Conservation (phyloP, 2,329 filamentous ascomycete genomes). For the Daldinia sp. region DNA sequence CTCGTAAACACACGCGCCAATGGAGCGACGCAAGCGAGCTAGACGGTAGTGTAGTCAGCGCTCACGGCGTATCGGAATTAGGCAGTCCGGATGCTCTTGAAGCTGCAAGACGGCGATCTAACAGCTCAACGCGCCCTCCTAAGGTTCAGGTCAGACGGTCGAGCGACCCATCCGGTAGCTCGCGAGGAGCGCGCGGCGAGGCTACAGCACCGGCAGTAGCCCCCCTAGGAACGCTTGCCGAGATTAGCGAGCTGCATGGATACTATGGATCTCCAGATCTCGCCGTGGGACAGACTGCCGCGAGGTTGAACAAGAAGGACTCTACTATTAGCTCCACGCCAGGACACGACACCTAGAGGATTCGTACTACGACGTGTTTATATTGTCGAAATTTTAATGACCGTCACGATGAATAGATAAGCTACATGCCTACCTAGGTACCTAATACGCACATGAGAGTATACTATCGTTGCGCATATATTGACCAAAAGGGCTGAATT, state of each 20-base stretch:
- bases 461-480: background rate
- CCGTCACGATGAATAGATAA: background rate
- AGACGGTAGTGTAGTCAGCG: conserved; percentile 51
- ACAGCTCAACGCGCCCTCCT: conserved; percentile 37
- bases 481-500: background rate
- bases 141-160: conserved; percentile 38
- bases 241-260: conserved; percentile 60
- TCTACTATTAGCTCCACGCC: conserved; percentile 29
- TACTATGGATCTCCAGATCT: conserved; percentile 59
- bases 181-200: conserved; percentile 36
- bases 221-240: conserved; percentile 55
- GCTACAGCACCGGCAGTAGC: conserved; percentile 38
- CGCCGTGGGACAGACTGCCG: conserved; percentile 58
- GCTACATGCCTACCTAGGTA: background rate
- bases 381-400: background rate
- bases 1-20: conserved; percentile 56
- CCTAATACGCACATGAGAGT: background rate
- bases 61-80: conserved; percentile 55
- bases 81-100: conserved; percentile 49
- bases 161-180: conserved; percentile 37
- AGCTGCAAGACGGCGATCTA: conserved; percentile 54
- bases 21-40: conserved; percentile 60
- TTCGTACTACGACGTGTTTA: background rate
- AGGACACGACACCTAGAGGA: background rate
- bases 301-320: conserved; percentile 26